Evolutionary conservation across 768 basidiomycete genomes (phyloP).

Genomic region (Phanerodontia chrysosporium): DNA sequence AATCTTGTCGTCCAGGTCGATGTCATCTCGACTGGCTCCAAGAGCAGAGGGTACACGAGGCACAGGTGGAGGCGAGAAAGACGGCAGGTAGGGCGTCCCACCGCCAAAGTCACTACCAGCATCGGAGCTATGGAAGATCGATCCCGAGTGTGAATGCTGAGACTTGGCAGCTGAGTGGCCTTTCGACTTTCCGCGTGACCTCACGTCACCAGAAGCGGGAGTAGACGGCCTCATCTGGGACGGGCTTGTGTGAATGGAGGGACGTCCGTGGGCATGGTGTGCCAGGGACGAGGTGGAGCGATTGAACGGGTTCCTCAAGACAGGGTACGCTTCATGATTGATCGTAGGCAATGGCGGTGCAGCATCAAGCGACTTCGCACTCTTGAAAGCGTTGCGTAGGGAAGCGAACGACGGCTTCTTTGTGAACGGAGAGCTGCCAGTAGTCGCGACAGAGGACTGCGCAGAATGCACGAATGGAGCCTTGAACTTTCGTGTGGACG

Average conservation of each 20-base stretch:
- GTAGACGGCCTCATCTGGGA: slow-evolving; percentile 58
- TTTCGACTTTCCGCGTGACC: slow-evolving; percentile 36
- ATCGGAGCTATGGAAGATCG: slow-evolving; percentile 67
- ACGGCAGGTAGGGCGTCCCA: slow-evolving; percentile 28
- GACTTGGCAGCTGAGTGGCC: slow-evolving; percentile 65
- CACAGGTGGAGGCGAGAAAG: slow-evolving; percentile 70
- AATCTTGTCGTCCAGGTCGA: slow-evolving; percentile 52
- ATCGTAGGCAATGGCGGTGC: slow-evolving; percentile 66
- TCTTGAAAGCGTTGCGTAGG: slow-evolving; percentile 83
- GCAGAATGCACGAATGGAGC: slow-evolving; percentile 67
- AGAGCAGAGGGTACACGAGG: slow-evolving; percentile 70
- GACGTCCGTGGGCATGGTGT: slow-evolving; percentile 37
- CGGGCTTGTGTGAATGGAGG: slow-evolving; percentile 42
- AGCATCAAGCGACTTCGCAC: slow-evolving; percentile 48
- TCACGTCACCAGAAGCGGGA: slow-evolving; percentile 47
- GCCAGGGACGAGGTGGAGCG: slow-evolving; percentile 75
- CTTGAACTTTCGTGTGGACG: slow-evolving; percentile 31
- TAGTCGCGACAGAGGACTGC: slow-evolving; percentile 62
- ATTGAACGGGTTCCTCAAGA: slow-evolving; percentile 78
- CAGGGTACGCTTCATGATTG: slow-evolving; percentile 65
- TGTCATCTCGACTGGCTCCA: slow-evolving; percentile 41
- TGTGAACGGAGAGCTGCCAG: slow-evolving; percentile 47
- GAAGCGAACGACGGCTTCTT: slow-evolving; percentile 87
- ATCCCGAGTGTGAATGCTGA: slow-evolving; percentile 74
- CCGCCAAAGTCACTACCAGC: slow-evolving; percentile 65